Conservation (phyloP, 2,329 filamentous ascomycete species). For the Knufia petricola region DNA sequence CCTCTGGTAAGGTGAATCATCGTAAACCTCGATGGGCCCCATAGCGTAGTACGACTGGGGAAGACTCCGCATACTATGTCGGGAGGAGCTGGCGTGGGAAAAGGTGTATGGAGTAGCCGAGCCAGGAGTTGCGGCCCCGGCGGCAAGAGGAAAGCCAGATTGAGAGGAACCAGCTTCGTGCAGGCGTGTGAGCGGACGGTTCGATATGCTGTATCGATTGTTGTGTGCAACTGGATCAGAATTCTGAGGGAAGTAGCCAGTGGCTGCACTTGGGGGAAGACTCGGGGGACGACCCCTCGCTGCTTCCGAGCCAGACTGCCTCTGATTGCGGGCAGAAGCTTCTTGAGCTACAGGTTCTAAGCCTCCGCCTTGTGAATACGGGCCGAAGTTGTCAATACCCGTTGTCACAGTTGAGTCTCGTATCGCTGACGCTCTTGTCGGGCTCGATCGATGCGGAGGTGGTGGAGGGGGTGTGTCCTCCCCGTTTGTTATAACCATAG, state of each 20-base stretch:
- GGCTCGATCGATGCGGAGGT: slow-evolving; percentile 26
- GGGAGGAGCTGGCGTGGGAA: slow-evolving; percentile 19
- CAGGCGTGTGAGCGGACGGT: slow-evolving; percentile 12
- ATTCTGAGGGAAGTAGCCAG: slow-evolving; percentile 7
- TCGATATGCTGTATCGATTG: slow-evolving; percentile 3
- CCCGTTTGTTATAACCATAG: slow-evolving; percentile 9
- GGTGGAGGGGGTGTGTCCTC: slow-evolving; percentile 23
- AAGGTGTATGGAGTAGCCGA: slow-evolving; percentile 23
- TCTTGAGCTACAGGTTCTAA: slow-evolving; percentile 10
- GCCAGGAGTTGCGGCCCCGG: slow-evolving; percentile 21
- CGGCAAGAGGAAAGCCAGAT: slow-evolving; percentile 20
- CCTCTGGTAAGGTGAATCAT: slow-evolving; percentile 58
- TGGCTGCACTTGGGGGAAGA: slow-evolving; percentile 11
- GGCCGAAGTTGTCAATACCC: slow-evolving; percentile 16
- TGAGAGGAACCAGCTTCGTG: slow-evolving; percentile 15
- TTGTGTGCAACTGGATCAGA: slow-evolving; percentile 6
- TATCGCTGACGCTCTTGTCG: slow-evolving; percentile 21
- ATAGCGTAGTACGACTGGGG: slow-evolving; percentile 35
- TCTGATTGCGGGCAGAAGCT: slow-evolving; percentile 11
- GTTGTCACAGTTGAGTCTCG: slow-evolving; percentile 11
- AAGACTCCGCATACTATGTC: slow-evolving; percentile 42
- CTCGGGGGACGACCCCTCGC: slow-evolving; percentile 6
- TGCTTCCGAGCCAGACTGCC: slow-evolving; percentile 12
- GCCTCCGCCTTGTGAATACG: slow-evolving; percentile 11
- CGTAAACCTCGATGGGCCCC: slow-evolving; percentile 36